Base-by-base conservation (phyloP, 1,139 yeast genomes). In the Taphrina confusa region DNA sequence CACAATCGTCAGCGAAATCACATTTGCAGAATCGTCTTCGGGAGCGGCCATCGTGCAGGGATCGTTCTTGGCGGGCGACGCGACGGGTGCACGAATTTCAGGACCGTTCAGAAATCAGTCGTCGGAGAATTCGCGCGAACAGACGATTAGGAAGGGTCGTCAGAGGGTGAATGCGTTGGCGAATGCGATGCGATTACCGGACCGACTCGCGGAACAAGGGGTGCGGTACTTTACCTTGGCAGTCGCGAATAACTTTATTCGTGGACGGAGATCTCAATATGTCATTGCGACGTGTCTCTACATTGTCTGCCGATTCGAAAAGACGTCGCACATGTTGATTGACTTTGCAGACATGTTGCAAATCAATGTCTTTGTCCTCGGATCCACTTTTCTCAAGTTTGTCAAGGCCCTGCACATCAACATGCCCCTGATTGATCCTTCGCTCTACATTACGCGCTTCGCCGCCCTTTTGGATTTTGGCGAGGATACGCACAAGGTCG, bases 1-100 rank as follows among this genome's bases (percentile, higher is more conserved):
- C 68, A 95, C 95, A 30, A 91, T 92, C 67, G 97, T 94, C 27
- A 84, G 95, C 23, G 98, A 94, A 71, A 94, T 94, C 62, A 88
- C 94, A 20, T 92, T 91, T 74, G 95, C 95, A 44, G 99, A 94
- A 69, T 81, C 90, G 2, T 80, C 95, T 11, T 79, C 85, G 27
- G 99, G 99, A 66, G 97, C 96, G 8, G 97, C 98, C 34, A 82
- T 87, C 63, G 96, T 92, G 1, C 96, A 90, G 66, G 99, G 99
- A 69, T 83, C 95, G 44, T 91, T 88, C 79, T 85, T 92, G 45
- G 88, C 90, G 42, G 85, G 89, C 0, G 97, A 89, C 69, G 97
- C 91, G 72, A 60, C 86, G 5, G 82, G 86, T 72, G 95, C 91
- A 0, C 77, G 83, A 2, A 81, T 80, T 66, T 79, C 80, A 56